Percentiles rank a stretch among this genome's conserved stretches.
Evolutionary conservation across 148 eudicot genomes (phyloP).

Genomic region (Nyssa sinensis): DNA sequence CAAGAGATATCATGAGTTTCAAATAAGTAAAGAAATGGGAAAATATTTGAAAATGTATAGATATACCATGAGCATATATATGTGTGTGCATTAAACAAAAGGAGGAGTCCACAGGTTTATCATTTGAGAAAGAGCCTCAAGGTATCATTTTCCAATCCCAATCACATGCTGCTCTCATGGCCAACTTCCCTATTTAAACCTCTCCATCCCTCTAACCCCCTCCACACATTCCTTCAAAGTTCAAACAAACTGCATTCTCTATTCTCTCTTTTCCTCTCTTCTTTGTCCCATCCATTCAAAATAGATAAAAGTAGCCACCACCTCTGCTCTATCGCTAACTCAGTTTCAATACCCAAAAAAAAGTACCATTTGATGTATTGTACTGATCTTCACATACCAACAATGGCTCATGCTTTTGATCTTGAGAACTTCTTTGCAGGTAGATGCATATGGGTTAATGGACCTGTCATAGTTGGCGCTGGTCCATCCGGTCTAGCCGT

Average conservation of each 20-base stretch:
- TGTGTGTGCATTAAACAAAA: constrained; percentile 4
- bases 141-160: constrained; percentile 34
- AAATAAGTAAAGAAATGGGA: too few relatives aligned
- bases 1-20: too few relatives aligned
- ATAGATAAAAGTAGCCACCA: background rate
- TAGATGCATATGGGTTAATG: constrained; percentile 63
- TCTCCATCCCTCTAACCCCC: constrained; percentile 44
- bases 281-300: constrained; percentile 16
- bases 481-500: constrained; percentile 82
- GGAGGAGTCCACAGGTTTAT: constrained; percentile 10
- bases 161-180: constrained; percentile 42
- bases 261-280: constrained; percentile 12
- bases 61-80: too few relatives aligned
- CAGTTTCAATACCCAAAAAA: too few relatives aligned
- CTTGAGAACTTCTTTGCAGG: constrained; percentile 46
- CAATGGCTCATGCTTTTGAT: constrained; percentile 19
- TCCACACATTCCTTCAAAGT: constrained; percentile 36
- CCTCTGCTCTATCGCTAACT: background rate
- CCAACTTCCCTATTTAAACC: constrained; percentile 54
- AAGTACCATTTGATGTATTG: constrained; percentile 6
- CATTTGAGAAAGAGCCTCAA: constrained; percentile 15
- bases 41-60: too few relatives aligned
- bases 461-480: constrained; percentile 79
- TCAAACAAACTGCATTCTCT: background rate
- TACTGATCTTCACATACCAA: constrained; percentile 6